These are phyloP conservation scores for Favolaschia claudopus DNA, from an alignment of 768 basidiomycete species.

Conservation along the genomic window DNA sequence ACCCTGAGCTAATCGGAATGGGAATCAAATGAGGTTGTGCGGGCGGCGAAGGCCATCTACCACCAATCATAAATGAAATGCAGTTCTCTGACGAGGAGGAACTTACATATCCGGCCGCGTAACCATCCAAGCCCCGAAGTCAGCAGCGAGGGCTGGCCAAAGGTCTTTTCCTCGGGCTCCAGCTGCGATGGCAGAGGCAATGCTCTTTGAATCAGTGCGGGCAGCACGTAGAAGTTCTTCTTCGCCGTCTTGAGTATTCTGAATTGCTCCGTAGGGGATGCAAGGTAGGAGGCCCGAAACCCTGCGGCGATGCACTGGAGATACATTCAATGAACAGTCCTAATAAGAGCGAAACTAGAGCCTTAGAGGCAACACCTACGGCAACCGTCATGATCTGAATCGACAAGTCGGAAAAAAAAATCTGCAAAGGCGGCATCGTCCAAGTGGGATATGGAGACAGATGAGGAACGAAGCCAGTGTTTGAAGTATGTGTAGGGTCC, in stretches of 20 bases:
- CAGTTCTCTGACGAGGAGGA: background rate
- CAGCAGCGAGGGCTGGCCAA: background rate
- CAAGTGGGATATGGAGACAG: background rate
- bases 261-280: background rate
- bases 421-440: background rate
- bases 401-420: background rate
- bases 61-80: background rate
- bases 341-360: background rate
- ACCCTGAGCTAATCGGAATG: background rate
- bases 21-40: background rate
- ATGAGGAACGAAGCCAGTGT: background rate
- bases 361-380: background rate
- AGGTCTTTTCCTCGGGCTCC: background rate
- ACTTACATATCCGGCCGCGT: constrained; percentile 1
- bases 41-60: background rate
- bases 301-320: background rate
- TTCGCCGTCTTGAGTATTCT: background rate
- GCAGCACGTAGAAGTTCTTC: background rate
- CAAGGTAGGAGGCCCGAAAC: background rate
- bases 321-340: too few relatives aligned
- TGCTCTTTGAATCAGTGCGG: background rate
- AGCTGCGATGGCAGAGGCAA: background rate
- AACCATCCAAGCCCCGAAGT: background rate
- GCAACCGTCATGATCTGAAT: background rate
- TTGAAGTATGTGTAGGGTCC: constrained; percentile 4